A percentile compares a stretch with the other conserved stretches of the same genome.
phyloP scores from a whole-genome alignment of 495 filamentous ascomycete species.

The Wilcoxina mikolae region DNA sequence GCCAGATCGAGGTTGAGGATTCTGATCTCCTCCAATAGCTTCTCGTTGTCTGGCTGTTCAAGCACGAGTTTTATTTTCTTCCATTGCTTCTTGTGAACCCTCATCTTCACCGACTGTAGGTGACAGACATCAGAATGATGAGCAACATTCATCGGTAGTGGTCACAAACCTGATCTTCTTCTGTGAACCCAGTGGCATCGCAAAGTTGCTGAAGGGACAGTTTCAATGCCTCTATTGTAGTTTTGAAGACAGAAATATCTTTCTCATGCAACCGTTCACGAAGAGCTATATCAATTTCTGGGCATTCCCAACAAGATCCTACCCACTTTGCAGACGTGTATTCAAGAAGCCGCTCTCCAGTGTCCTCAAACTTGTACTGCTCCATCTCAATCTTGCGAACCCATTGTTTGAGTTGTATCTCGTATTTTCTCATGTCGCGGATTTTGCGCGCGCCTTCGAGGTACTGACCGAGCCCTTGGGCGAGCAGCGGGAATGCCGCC shows the following conservation, averaged over 20 bases:
- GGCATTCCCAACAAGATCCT: background rate
- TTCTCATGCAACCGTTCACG: background rate
- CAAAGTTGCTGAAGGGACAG: background rate
- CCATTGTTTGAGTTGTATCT: background rate
- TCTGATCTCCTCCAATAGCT: background rate
- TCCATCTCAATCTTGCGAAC: background rate
- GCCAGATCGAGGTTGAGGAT: background rate
- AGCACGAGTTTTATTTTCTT: background rate
- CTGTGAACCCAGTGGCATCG: background rate
- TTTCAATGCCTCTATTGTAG: background rate
- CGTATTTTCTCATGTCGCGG: background rate
- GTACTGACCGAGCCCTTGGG: background rate
- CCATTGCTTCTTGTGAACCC: background rate
- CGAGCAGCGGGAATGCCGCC: background rate
- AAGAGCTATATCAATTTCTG: background rate
- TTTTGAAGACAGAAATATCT: background rate
- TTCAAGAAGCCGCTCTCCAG: background rate
- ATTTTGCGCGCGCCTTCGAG: background rate
- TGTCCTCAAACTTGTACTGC: background rate
- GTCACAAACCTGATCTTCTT: background rate
- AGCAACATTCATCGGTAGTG: background rate
- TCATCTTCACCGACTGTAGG: background rate
- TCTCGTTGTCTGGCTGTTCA: background rate
- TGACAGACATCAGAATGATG: background rate
- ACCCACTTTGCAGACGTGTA: background rate